Evolutionary conservation across 257 asterid genomes (phyloP), one percentile per base, ranked within the genome.

Genomic region (Parsonsia alboflavescens): DNA sequence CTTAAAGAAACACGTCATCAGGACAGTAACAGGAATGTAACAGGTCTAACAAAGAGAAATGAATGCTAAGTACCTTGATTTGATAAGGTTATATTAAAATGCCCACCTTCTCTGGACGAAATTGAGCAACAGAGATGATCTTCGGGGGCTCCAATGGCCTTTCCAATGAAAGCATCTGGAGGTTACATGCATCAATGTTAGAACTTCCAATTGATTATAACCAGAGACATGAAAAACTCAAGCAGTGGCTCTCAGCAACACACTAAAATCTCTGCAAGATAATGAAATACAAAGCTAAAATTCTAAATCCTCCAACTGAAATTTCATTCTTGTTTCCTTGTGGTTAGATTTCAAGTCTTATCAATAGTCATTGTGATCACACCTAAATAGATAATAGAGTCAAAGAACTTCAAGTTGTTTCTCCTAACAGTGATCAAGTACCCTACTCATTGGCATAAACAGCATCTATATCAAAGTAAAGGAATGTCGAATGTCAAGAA

Each of bases 91-190:
- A 81, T 58, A 78, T 49, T 71, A 79, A 85, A 86, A 86, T 81
- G 82, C 91, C 82, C 91, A 92, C 98, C 96, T 95, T 95, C 90
- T 94, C 97, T 64, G 98, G 97, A 83, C 97, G 98, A 84, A 94
- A 94, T 73, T 92, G 98, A 83, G 98, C 92, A 81, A 94, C 97
- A 19, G 97, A 92, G 71, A 94, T 88, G 46, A 94, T 86, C 83
- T 88, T 94, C 7, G 82, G 77, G 71, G 95, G 96, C 21, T 83
- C 76, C 83, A 74, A 70, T 68, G 90, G 76, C 77, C 96, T 90
- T 84, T 88, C 93, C 76, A 94, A 70, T 1, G 93, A 93, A 39
- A 92, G 88, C 74, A 75, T 86, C 97, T 93, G 93, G 74, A 91
- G 93, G 74, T 84, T 73, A 70, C 39, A 86, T 22, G 61, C 73